Evolutionary conservation across 192 early-diverging fungal species (phyloP).

Genomic region (Coemansia sp.): DNA sequence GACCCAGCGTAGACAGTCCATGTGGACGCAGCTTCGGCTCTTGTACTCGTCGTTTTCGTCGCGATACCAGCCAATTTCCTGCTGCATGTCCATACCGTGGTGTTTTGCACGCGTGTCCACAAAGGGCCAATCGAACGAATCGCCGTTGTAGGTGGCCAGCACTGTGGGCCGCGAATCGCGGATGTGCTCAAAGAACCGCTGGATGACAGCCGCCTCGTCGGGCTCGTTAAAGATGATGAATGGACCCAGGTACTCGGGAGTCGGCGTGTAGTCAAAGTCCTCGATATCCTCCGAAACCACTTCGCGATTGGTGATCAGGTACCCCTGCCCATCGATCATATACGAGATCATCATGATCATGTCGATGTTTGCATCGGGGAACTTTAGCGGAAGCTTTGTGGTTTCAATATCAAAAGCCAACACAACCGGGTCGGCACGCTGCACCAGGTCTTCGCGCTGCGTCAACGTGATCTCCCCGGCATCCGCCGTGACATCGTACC

Average conservation of each 20-base stretch:
- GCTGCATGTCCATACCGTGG: conserved; percentile 82
- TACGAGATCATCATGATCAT: conserved; percentile 99
- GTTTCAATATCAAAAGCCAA: conserved; percentile 98
- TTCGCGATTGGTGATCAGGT: conserved; percentile 94
- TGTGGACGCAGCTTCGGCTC: conserved; percentile 80
- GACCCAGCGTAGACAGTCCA: conserved; percentile 98
- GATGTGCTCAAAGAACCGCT: conserved; percentile 92
- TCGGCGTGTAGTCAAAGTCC: conserved; percentile 97
- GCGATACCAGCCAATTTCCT: conserved; percentile 85
- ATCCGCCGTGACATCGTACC: conserved; percentile 81
- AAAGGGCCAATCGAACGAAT: conserved; percentile 99
- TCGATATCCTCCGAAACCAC: conserved; percentile 94
- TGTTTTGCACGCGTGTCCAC: conserved; percentile 76
- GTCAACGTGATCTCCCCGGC: conserved; percentile 60
- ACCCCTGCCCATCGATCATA: conserved; percentile 99
- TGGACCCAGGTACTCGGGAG: conserved; percentile 89
- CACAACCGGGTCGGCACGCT: conserved; percentile 91
- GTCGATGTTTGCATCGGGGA: conserved; percentile 87
- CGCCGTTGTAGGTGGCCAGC: conserved; percentile 97
- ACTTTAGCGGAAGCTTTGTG: conserved; percentile 95
- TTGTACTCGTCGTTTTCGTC: conserved; percentile 84
- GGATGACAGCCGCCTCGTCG: conserved; percentile 74
- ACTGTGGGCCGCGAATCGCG: conserved; percentile 77
- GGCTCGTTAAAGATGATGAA: conserved; percentile 96
- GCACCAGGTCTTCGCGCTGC: conserved; percentile 74